Base-by-base conservation (phyloP, 306 rosid genomes). In the Clitoria ternatea region DNA sequence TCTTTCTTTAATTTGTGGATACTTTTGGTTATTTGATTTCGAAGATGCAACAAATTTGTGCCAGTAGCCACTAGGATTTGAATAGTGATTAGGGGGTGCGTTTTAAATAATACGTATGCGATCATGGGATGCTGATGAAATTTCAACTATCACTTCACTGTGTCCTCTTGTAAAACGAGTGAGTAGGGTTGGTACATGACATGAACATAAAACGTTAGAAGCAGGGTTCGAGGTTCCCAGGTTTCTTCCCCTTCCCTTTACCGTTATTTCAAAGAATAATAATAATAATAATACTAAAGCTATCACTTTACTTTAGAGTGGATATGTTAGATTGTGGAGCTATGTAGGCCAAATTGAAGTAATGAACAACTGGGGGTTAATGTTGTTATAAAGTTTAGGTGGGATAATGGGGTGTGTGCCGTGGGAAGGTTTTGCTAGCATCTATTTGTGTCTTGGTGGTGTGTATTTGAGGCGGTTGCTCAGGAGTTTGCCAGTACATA, bases 351-450 rank as follows among this genome's bases (percentile, higher is more conserved):
- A 14, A 35, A 24, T 26, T 53, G 3, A 30, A 52, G 42, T 12
- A 9, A 17, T 64, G 7, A 18, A 42, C 18, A 42, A 61, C 18
- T 53, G 7, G 26, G 48, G 27, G 9, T 1, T 42, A 9, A 23
- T 42, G 69, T 64, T 42, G 69, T 64, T 64, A 64, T 43, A 7
- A 14, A 30, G 18, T 65, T 65, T 59, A 59, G 66, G 26, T 59
- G 11, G 23, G 19, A 13, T 59, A 2, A 35, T 14, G 15, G 56
- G n/a, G 44, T 66, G n/a, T 18, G 10, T 49, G 56, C 47, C 23
- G 69, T 26, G 24, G 13, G 55, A 45, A 17, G 36, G 20, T 47
- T 48, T 57, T 57, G 63, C 9, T 47, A 48, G 55, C 4, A 18
- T 24, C 2, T 66, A 5, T 20, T 65, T 17, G 24, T 47, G 24